phyloP scores from a whole-genome alignment of 2,329 filamentous ascomycete genomes.

The Akanthomyces uredinophilus region DNA sequence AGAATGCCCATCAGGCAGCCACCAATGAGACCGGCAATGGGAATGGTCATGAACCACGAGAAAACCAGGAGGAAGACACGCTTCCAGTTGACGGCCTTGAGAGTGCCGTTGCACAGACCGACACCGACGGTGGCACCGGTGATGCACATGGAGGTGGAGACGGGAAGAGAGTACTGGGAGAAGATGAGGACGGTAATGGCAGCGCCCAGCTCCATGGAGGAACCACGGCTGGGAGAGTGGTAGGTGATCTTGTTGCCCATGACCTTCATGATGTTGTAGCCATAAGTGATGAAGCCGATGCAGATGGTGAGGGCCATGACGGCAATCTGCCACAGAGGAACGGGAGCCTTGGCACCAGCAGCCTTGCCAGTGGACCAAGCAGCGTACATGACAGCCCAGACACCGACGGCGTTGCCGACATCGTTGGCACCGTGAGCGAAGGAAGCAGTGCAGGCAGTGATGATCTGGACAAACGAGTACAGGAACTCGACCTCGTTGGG shows the following conservation, averaged over 20 bases:
- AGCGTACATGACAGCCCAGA: slow-evolving; percentile 65
- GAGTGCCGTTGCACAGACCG: slow-evolving; percentile 67
- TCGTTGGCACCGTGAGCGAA: slow-evolving; percentile 77
- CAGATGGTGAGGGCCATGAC: slow-evolving; percentile 61
- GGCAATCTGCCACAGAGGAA: slow-evolving; percentile 72
- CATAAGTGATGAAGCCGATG: slow-evolving; percentile 66
- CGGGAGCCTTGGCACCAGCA: slow-evolving; percentile 55
- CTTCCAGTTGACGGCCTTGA: slow-evolving; percentile 71
- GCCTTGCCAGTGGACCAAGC: slow-evolving; percentile 61
- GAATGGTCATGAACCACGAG: slow-evolving; percentile 51
- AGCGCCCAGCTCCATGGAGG: slow-evolving; percentile 75
- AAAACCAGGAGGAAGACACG: slow-evolving; percentile 62
- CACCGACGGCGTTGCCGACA: slow-evolving; percentile 65
- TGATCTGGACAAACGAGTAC: slow-evolving; percentile 61
- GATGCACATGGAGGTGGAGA: slow-evolving; percentile 76
- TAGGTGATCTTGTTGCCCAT: slow-evolving; percentile 80
- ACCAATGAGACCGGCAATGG: slow-evolving; percentile 37
- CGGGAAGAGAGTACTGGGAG: slow-evolving; percentile 69
- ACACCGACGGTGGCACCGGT: slow-evolving; percentile 75
- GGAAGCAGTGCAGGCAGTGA: slow-evolving; percentile 66
- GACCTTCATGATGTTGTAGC: slow-evolving; percentile 82
- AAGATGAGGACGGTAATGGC: slow-evolving; percentile 72
- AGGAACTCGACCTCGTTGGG: slow-evolving; percentile 65
- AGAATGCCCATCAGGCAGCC: slow-evolving; percentile 36
- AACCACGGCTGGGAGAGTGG: slow-evolving; percentile 53